Conservation (phyloP, 129 eudicot species). For the Chrysanthemum seticuspe region DNA sequence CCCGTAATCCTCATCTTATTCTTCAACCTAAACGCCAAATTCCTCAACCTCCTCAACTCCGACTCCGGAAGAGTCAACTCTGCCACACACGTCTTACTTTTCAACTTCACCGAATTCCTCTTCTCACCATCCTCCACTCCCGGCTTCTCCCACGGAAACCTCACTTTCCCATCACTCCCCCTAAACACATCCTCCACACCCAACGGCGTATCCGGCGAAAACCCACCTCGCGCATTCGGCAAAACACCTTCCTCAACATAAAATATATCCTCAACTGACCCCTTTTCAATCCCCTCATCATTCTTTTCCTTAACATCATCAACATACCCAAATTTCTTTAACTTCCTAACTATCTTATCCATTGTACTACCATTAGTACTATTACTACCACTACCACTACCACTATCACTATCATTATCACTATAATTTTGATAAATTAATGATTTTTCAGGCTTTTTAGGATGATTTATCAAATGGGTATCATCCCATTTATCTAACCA, state of each 20-base stretch:
- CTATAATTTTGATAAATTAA: conserved; percentile 28
- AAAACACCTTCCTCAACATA: conserved; percentile 82
- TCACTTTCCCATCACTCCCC: conserved; percentile 49
- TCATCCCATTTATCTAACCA: conserved; percentile 85
- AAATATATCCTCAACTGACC: conserved; percentile 88
- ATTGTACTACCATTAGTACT: conserved; percentile 65
- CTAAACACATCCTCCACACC: conserved; percentile 59
- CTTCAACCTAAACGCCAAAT: conserved; percentile 56
- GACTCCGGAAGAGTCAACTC: conserved; percentile 80
- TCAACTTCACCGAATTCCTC: conserved; percentile 51
- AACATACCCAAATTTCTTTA: conserved; percentile 78
- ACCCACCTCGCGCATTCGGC: conserved; percentile 84
- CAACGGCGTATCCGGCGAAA: conserved; percentile 58
- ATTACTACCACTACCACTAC: conserved; percentile 21
- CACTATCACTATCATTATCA: conserved; percentile 32
- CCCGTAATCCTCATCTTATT: conserved; percentile 70
- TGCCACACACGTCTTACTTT: conserved; percentile 67
- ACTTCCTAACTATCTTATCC: conserved; percentile 76
- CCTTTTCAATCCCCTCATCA: conserved; percentile 58
- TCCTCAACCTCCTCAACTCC: conserved; percentile 72
- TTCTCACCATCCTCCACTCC: conserved; percentile 31
- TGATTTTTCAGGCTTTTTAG: conserved; percentile 41
- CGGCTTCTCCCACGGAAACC: conserved; percentile 91
- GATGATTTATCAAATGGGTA: conserved; percentile 38
- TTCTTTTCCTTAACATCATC: conserved; percentile 45